A percentile compares a stretch with the other conserved stretches of the same genome.
phyloP scores from a whole-genome alignment of 345 rosid genomes.

The Aethionema arabicum region DNA sequence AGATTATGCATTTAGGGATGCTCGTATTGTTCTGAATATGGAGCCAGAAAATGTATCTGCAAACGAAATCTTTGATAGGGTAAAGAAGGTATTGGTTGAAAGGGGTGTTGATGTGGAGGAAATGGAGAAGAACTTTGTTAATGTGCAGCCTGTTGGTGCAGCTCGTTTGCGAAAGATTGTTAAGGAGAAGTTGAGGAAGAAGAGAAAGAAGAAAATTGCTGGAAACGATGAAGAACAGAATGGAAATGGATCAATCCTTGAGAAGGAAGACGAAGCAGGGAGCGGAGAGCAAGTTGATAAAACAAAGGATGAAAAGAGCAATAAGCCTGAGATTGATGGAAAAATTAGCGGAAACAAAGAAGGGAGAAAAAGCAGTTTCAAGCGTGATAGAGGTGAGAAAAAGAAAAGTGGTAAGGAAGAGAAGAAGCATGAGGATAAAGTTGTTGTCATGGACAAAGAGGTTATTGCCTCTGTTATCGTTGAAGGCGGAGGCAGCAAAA shows the following conservation, averaged over 20 bases:
- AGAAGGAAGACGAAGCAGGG: constrained; percentile 21
- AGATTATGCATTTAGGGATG: constrained; percentile 91
- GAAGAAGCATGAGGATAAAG: constrained; percentile 45
- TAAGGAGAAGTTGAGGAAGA: constrained; percentile 73
- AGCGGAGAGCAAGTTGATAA: constrained; percentile 32
- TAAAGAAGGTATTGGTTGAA: constrained; percentile 59
- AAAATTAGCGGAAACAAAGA: constrained; percentile 8
- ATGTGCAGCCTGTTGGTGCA: constrained; percentile 38
- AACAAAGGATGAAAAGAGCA: constrained; percentile 18
- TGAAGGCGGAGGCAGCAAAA: constrained; percentile 48
- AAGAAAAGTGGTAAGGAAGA: constrained; percentile 39
- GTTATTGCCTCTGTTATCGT: constrained; percentile 49
- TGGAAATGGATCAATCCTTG: constrained; percentile 35
- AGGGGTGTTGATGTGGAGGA: constrained; percentile 72
- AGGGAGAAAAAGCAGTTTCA: constrained; percentile 24
- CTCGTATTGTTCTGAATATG: constrained; percentile 63
- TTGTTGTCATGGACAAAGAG: constrained; percentile 54
- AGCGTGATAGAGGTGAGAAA: constrained; percentile 42
- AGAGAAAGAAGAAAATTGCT: constrained; percentile 44
- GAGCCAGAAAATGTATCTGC: constrained; percentile 82
- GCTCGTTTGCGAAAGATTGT: constrained; percentile 50
- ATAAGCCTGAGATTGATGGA: constrained; percentile 30
- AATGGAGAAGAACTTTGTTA: constrained; percentile 53
- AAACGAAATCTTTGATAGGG: constrained; percentile 64
- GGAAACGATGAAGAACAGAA: constrained; percentile 36